A percentile compares a stretch with the other conserved stretches of the same genome.
Conservation (phyloP, 2,329 filamentous ascomycete genomes). For the Hypoxylon sp. region DNA sequence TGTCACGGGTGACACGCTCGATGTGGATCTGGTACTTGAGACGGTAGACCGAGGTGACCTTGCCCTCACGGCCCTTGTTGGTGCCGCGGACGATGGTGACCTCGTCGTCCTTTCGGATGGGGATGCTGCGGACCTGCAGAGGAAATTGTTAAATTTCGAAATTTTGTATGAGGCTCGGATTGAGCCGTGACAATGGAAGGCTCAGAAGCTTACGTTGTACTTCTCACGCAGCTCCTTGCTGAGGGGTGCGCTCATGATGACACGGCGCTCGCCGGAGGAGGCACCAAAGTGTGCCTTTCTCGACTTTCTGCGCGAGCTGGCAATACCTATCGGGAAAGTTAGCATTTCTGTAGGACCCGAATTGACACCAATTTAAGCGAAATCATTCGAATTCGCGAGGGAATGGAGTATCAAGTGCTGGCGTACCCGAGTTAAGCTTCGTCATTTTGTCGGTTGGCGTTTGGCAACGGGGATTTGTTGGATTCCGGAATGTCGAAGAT, state of each 20-base stretch:
- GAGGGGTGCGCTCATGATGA: constrained; percentile 96
- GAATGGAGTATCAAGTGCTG: not conserved
- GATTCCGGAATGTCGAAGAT: constrained; percentile 2
- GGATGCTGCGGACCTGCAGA: constrained; percentile 87
- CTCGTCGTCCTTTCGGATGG: constrained; percentile 97
- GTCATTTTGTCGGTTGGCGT: constrained; percentile 49
- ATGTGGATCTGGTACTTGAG: constrained; percentile 98
- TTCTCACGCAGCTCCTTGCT: constrained; percentile 98
- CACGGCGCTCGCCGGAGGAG: constrained; percentile 91
- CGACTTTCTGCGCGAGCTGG: constrained; percentile 90
- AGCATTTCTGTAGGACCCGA: constrained; percentile 12
- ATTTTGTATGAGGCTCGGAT: not conserved
- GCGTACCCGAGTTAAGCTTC: constrained; percentile 49
- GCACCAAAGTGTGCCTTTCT: constrained; percentile 98
- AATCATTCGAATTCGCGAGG: not conserved
- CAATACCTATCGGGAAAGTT: constrained; percentile 39
- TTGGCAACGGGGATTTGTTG: constrained; percentile 31
- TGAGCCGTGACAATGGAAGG: not conserved
- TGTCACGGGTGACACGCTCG: constrained; percentile 96
- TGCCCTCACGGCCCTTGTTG: constrained; percentile 99
- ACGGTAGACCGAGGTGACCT: constrained; percentile 97
- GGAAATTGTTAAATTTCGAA: constrained; percentile 19
- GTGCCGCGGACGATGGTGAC: constrained; percentile 90
- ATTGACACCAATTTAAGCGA: constrained; percentile 12
- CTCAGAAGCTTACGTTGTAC: constrained; percentile 84